Evolutionary conservation across 805 yeast genomes (phyloP), one percentile per base, ranked within the genome.

Genomic region (Sugiyamaella chiloensis): DNA sequence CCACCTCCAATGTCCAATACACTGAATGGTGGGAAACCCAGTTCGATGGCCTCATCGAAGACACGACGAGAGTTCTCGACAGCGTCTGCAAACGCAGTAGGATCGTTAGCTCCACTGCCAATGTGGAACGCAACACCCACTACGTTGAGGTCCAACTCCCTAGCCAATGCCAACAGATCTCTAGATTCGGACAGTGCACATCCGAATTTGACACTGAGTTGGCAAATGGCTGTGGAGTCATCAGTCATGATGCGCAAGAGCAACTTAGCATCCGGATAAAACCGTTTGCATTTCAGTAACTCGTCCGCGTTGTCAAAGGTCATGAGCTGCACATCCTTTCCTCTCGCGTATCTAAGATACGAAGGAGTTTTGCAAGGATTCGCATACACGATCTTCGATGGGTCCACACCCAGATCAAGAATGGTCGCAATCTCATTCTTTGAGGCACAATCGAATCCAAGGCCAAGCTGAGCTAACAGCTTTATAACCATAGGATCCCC

Each of bases 1-100:
- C 99, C 99, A 24, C 99, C 99, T 44, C 99, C 99, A 56, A 91
- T 81, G 62, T 91, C 99, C 51, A 87, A 73, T 14, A 81, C 61
- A 14, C 67, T 57, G 76, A 87, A 70, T 4, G 50, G 47, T 7
- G 60, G 50, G 47, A 74, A 69, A 4, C 83, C 84, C 24, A 70
- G 57, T 6, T 64, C 52, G 4, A 54, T 51, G 5, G 81, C 95
- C 48, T 67, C 60, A 46, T 83, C 83, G 60, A 90, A 91, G 2
- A 90, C 78, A 6, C 55, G 48, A 43, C 80, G 76, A 1, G 96
- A 78, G 60, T 88, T 95, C 45, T 68, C 63, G 31, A 88, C 78
- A 0, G 97, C 96, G 52, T 78, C 77, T 48, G 72, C 72, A 54
- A 87, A 76, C 2, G 91, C 76, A 36, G 70, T 64, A 47, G 80